A percentile compares a stretch with the other conserved stretches of the same genome.
Evolutionary conservation across 2,329 filamentous ascomycete species (phyloP).

Genomic region (Penicillium sp.): DNA sequence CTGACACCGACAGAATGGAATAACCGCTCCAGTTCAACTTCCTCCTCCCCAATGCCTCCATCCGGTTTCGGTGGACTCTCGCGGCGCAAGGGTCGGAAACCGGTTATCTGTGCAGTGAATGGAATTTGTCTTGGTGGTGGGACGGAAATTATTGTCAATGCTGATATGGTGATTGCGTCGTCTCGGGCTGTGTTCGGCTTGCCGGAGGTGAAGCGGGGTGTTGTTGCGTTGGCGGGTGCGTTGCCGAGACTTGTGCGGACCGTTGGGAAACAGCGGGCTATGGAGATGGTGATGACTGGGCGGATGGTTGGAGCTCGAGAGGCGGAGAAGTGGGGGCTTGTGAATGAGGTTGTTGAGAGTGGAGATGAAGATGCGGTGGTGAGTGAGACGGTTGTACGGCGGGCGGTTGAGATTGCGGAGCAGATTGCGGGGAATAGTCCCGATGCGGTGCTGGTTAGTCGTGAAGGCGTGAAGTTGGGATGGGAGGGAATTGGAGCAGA

Average conservation of each 20-base stretch:
- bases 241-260: slow-evolving; percentile 60
- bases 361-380: slow-evolving; percentile 16
- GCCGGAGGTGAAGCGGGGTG: slow-evolving; percentile 65
- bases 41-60: slow-evolving; percentile 21
- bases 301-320: slow-evolving; percentile 54
- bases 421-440: slow-evolving; percentile 63
- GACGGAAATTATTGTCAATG: slow-evolving; percentile 68
- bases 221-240: slow-evolving; percentile 65
- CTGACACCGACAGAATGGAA: slow-evolving; percentile 30
- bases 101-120: slow-evolving; percentile 69
- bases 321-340: slow-evolving; percentile 61
- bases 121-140: slow-evolving; percentile 70
- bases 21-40: slow-evolving; percentile 14
- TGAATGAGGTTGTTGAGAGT: slow-evolving; percentile 47
- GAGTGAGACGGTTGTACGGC: slow-evolving; percentile 20
- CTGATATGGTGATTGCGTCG: slow-evolving; percentile 61
- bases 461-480: slow-evolving; percentile 64
- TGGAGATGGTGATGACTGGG: slow-evolving; percentile 66
- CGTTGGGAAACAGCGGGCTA: slow-evolving; percentile 62
- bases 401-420: slow-evolving; percentile 56
- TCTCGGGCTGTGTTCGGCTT: slow-evolving; percentile 57
- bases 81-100: slow-evolving; percentile 53
- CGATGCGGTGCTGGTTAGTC: slow-evolving; percentile 67
- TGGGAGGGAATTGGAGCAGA: slow-evolving; percentile 65
- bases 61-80: slow-evolving; percentile 43